Base-by-base conservation (phyloP, 805 yeast genomes). In the Cyberlindnera maritima region DNA sequence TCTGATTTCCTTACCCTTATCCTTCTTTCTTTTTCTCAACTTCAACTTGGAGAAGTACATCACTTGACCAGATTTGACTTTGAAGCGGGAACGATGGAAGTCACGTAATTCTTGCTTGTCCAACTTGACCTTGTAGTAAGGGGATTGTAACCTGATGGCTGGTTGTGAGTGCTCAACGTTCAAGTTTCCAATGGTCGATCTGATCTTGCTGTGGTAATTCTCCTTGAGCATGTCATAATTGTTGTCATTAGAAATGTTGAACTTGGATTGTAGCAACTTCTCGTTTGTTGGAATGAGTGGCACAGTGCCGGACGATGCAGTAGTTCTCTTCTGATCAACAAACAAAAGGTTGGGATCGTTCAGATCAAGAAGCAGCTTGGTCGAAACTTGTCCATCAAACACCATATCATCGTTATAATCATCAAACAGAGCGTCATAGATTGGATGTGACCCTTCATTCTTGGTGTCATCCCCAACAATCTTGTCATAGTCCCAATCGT, bases 111-210 rank as follows among this genome's bases (percentile, higher is more conserved):
- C 87, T 7, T 76, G 75, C 54, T 81, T 81, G 6, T 85, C 69
- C 31, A 89, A 68, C 50, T 74, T 79, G 25, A 91, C 97, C 59
- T 85, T 88, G 68, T 89, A 94, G 66, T 80, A 90, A 2, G 99
- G 99, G 0, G 90, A 79, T 67, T 94, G 99, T 41, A 94, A 71
- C 41, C 94, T 75, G 23, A 81, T 60, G 0, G 99, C 97, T 1
- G 96, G 96, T 57, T 82, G 75, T 0, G 97, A 80, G 64, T 94
- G 99, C 59, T 94, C 98, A 52, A 94, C 90, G 42, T 80, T 83
- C 52, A 94, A 73, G 55, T 92, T 88, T 38, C 97, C 96, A 58
- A 94, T 82, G 7, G 96, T 95, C 2, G 96, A 81, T 64, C 99
- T 82, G 32, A 92, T 88, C 70, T 88, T 92, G 34, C 95, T 81